These are phyloP conservation scores for Heritiera littoralis DNA, from an alignment of 345 rosid genomes.

Conservation along the genomic window DNA sequence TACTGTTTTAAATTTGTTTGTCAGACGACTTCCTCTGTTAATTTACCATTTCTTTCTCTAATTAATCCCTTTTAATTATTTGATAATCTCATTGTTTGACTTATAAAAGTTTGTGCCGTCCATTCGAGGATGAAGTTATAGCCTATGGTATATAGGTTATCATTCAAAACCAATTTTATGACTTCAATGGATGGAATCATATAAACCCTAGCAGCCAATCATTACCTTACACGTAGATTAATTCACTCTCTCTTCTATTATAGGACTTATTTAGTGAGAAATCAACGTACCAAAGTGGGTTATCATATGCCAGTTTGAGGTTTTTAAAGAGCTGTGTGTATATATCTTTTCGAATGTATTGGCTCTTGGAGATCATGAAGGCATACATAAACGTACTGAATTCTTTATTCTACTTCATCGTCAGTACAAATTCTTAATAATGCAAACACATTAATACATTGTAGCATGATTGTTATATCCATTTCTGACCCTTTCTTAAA, in stretches of 20 bases:
- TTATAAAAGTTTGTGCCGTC: conserved; percentile 25
- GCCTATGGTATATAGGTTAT: neutral
- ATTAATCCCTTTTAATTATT: neutral
- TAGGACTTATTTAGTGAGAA: conserved; percentile 23
- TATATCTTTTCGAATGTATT: neutral
- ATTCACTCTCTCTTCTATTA: conserved; percentile 30
- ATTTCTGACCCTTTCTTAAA: neutral
- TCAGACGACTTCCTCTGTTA: too few relatives aligned
- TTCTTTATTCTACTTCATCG: conserved; percentile 7
- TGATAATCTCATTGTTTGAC: conserved; percentile 17
- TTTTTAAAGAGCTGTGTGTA: conserved; percentile 29
- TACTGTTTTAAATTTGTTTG: neutral
- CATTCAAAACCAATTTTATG: neutral
- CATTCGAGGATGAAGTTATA: neutral
- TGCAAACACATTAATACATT: neutral
- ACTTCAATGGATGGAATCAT: neutral
- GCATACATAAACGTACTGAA: conserved; percentile 14
- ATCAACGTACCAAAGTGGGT: neutral
- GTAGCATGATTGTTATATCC: neutral
- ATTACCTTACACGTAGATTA: neutral
- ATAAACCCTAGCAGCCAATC: neutral
- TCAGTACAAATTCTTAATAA: neutral
- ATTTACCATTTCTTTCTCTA: too few relatives aligned
- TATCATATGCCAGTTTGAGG: neutral
- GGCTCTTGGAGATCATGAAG: conserved; percentile 36